These are phyloP conservation scores for Yamadazyma laniorum DNA, from an alignment of 805 yeast genomes.

Conservation along the genomic window DNA sequence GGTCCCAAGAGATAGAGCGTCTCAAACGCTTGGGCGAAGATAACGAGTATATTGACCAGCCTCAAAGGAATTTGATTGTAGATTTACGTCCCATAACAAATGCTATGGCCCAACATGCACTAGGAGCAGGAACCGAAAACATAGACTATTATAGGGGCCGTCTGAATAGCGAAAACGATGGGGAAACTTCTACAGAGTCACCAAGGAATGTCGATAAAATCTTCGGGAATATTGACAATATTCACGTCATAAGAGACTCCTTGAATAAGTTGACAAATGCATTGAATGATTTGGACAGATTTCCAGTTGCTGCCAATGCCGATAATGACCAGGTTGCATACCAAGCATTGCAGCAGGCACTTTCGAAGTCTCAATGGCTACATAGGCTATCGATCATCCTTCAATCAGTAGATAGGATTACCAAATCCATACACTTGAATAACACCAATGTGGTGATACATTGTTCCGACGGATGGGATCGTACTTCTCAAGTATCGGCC, in stretches of 20 bases:
- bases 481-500: constrained; percentile 88
- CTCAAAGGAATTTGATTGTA: constrained; percentile 62
- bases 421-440: constrained; percentile 79
- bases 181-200: constrained; percentile 3
- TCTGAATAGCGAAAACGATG: neutral
- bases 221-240: constrained; percentile 89
- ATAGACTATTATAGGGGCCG: constrained; percentile 74
- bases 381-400: constrained; percentile 66
- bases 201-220: constrained; percentile 51
- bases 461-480: constrained; percentile 99
- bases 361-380: constrained; percentile 76
- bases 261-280: constrained; percentile 59
- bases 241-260: constrained; percentile 92
- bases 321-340: constrained; percentile 16
- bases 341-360: constrained; percentile 43
- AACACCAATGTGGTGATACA: constrained; percentile 82
- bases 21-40: constrained; percentile 16
- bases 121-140: constrained; percentile 97
- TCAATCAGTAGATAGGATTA: constrained; percentile 72
- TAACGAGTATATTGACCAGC: constrained; percentile 29
- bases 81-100: constrained; percentile 93
- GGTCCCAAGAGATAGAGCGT: constrained; percentile 46
- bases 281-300: constrained; percentile 65
- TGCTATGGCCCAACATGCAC: constrained; percentile 93
- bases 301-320: constrained; percentile 31